Conservation (phyloP, 352 stramenopile genomes). For the Plasmopara muralis region DNA sequence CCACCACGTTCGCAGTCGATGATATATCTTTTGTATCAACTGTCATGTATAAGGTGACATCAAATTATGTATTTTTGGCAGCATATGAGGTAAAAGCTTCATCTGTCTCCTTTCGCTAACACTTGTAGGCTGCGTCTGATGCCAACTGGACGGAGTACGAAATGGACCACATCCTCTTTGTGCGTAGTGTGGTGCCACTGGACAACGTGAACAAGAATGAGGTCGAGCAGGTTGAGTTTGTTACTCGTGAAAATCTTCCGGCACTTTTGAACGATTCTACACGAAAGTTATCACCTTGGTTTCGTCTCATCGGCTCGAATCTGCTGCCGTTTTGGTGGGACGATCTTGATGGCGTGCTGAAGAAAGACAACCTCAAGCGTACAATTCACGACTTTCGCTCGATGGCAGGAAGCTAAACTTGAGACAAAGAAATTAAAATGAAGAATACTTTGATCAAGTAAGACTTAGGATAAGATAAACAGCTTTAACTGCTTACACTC, state of each 20-base stretch:
- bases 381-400: too few relatives aligned
- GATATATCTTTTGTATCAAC: conserved; percentile 96
- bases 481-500: too few relatives aligned
- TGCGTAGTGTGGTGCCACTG: conserved; percentile 72
- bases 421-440: too few relatives aligned
- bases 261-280: conserved; percentile 46
- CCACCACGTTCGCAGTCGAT: conserved; percentile 60
- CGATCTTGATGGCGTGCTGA: conserved; percentile 52
- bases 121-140: conserved; percentile 53
- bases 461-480: too few relatives aligned
- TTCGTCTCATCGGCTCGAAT: conserved; percentile 64
- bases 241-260: conserved; percentile 24
- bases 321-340: conserved; percentile 71
- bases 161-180: conserved; percentile 97
- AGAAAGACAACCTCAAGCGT: conserved; percentile 29
- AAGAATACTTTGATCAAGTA: too few relatives aligned
- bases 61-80: too few relatives aligned
- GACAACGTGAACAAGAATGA: conserved; percentile 91
- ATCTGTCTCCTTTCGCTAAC: neutral
- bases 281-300: conserved; percentile 78
- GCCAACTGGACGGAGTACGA: conserved; percentile 97
- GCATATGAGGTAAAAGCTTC: too few relatives aligned
- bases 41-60: conserved; percentile 86
- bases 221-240: conserved; percentile 87
- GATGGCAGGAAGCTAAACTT: too few relatives aligned